These are phyloP conservation scores for Xylariaceae sp. DNA, from an alignment of 2,329 filamentous ascomycete species.

Conservation along the genomic window DNA sequence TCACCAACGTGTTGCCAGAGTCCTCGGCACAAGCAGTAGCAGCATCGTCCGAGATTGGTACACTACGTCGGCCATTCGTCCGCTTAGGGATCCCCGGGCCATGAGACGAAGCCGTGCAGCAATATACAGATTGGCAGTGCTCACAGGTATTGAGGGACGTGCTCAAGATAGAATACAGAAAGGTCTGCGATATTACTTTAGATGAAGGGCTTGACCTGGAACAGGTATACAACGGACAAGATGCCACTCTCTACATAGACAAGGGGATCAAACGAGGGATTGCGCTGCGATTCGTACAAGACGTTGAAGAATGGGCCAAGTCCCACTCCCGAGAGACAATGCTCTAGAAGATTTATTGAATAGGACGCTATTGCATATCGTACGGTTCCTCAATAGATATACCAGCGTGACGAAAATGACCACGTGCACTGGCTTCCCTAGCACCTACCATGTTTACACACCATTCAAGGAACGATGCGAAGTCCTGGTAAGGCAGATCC, in stretches of 20 bases:
- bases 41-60: no score
- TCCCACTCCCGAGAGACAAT: slow-evolving; percentile 4
- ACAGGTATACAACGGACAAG: slow-evolving; percentile 28
- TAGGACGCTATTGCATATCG: neutral
- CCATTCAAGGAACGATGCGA: slow-evolving; percentile 23
- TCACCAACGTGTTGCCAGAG: slow-evolving; percentile 3
- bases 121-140: no score
- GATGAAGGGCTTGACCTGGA: slow-evolving; percentile 18
- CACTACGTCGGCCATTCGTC: no score
- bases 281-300: slow-evolving; percentile 28
- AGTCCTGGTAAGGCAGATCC: slow-evolving; percentile 13
- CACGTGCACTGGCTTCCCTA: slow-evolving; percentile 18
- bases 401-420: slow-evolving; percentile 20
- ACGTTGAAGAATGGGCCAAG: slow-evolving; percentile 26
- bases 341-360: neutral
- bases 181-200: no score
- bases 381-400: slow-evolving; percentile 15
- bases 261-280: slow-evolving; percentile 28
- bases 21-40: no score
- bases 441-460: slow-evolving; percentile 22
- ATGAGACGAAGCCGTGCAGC: no score
- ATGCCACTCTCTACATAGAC: slow-evolving; percentile 29
- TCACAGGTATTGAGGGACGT: no score
- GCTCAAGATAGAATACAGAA: no score
- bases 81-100: no score